Percentiles rank a stretch among this genome's conserved stretches.
These are phyloP conservation scores for Wickerhamiella qilinensis DNA, from an alignment of 805 yeast genomes.

Conservation along the genomic window DNA sequence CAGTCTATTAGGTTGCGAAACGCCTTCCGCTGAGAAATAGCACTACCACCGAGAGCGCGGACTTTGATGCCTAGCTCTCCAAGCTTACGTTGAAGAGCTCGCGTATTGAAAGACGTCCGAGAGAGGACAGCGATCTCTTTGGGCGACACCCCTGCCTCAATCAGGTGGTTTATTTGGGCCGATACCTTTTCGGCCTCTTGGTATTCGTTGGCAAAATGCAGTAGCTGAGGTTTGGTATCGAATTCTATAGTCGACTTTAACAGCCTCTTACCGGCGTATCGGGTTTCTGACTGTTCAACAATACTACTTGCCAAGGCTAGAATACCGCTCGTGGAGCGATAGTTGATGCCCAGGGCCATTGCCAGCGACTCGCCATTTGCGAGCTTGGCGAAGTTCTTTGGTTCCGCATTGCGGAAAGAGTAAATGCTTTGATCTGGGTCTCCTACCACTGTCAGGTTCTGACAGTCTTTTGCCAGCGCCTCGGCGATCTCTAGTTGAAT, in stretches of 20 bases:
- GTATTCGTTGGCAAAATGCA: background rate
- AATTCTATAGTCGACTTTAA: background rate
- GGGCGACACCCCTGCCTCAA: slow-evolving; percentile 27
- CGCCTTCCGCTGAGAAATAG: slow-evolving; percentile 69
- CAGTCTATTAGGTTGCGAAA: slow-evolving; percentile 46
- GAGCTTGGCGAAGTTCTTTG: slow-evolving; percentile 50
- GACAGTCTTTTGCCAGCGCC: slow-evolving; percentile 23
- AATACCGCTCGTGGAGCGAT: slow-evolving; percentile 61
- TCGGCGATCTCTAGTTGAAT: slow-evolving; percentile 59
- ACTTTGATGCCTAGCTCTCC: slow-evolving; percentile 44
- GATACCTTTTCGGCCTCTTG: slow-evolving; percentile 28
- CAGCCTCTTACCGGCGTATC: background rate
- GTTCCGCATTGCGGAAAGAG: slow-evolving; percentile 68
- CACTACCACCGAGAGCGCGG: slow-evolving; percentile 49
- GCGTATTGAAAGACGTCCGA: slow-evolving; percentile 45
- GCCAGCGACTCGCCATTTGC: slow-evolving; percentile 21
- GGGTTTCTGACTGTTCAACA: background rate
- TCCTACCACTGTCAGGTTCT: slow-evolving; percentile 69
- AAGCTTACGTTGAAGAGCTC: slow-evolving; percentile 49
- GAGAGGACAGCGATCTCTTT: slow-evolving; percentile 62
- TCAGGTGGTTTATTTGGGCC: slow-evolving; percentile 34
- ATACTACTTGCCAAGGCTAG: slow-evolving; percentile 33
- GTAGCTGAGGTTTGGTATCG: background rate
- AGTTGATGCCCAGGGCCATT: slow-evolving; percentile 47
- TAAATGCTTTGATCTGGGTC: slow-evolving; percentile 95